These are phyloP conservation scores for Phytopythium helicoides DNA, from an alignment of 352 stramenopile genomes.

Conservation along the genomic window DNA sequence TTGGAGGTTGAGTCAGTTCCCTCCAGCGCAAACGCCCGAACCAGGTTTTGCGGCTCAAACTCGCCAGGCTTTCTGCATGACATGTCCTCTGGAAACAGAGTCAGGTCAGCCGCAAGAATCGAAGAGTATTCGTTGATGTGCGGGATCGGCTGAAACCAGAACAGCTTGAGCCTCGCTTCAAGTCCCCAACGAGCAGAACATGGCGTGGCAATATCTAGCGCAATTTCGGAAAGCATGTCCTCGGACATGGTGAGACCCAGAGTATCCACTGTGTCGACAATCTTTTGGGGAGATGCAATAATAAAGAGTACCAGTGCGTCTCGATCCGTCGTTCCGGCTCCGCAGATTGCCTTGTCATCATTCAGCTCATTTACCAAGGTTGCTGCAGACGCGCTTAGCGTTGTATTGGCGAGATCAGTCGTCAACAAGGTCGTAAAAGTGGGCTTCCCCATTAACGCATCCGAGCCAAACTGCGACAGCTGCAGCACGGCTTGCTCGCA, in stretches of 20 bases:
- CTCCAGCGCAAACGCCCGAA: conserved; percentile 2
- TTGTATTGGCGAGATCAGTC: conserved; percentile 22
- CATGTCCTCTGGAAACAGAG: conserved; percentile 14
- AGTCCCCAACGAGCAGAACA: conserved; percentile 8
- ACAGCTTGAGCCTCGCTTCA: conserved; percentile 13
- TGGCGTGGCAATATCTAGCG: neutral
- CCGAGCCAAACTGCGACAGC: conserved; percentile 21
- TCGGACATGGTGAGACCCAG: conserved; percentile 2
- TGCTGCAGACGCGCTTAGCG: conserved; percentile 14
- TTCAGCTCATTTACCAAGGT: conserved; percentile 20
- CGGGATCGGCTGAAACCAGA: conserved; percentile 25
- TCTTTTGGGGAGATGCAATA: conserved; percentile 13
- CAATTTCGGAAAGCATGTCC: conserved; percentile 5
- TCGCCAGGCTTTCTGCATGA: conserved; percentile 5
- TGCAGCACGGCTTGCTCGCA: conserved; percentile 23
- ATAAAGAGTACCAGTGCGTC: conserved; percentile 30
- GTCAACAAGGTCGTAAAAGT: conserved; percentile 23
- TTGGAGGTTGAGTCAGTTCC: conserved; percentile 5
- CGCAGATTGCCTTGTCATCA: conserved; percentile 11
- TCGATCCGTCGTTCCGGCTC: conserved; percentile 20
- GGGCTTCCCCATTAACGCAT: conserved; percentile 31
- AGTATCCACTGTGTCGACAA: conserved; percentile 3
- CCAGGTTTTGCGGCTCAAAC: conserved; percentile 2
- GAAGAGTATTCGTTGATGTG: conserved; percentile 31
- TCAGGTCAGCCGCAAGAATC: conserved; percentile 21